These are phyloP conservation scores for Gynandropsis gynandra DNA, from an alignment of 345 rosid species.

Conservation along the genomic window DNA sequence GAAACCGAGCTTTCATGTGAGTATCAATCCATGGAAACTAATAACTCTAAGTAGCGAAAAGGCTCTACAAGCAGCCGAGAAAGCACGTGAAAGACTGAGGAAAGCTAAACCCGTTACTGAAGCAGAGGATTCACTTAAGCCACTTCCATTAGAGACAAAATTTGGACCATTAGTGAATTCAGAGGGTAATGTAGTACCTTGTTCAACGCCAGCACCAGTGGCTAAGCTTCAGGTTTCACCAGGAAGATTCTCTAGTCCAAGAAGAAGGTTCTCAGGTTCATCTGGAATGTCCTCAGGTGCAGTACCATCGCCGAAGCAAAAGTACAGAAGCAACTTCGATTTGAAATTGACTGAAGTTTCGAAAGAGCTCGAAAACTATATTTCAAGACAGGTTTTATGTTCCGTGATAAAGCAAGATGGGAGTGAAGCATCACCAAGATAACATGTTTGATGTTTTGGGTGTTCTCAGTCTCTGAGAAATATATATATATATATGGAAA, in stretches of 20 bases:
- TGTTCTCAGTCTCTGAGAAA: conserved; percentile 63
- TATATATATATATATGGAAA: conserved; percentile 26
- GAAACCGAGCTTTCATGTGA: conserved; percentile 66
- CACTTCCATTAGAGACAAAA: conserved; percentile 77
- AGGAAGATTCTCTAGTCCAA: conserved; percentile 68
- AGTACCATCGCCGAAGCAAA: conserved; percentile 61
- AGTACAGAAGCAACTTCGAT: conserved; percentile 73
- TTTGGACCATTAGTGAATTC: conserved; percentile 50
- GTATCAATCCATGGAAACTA: conserved; percentile 87
- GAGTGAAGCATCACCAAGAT: conserved; percentile 64
- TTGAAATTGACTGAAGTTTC: conserved; percentile 86
- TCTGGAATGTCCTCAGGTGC: conserved; percentile 32
- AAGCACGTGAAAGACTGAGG: conserved; percentile 68
- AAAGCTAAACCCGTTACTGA: conserved; percentile 34
- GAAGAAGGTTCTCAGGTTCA: conserved; percentile 76
- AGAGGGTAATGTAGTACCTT: conserved; percentile 37
- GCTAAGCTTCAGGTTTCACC: conserved; percentile 48
- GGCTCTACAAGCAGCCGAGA: conserved; percentile 86
- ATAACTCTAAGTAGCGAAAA: conserved; percentile 73
- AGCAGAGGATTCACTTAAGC: conserved; percentile 50
- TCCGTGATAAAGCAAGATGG: conserved; percentile 69
- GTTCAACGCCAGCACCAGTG: conserved; percentile 44
- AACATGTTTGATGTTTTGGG: conserved; percentile 2
- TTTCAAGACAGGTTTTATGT: conserved; percentile 80
- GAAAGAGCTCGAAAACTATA: conserved; percentile 76